These are phyloP conservation scores for Cordyceps farinosa DNA, from an alignment of 2,329 filamentous ascomycete genomes.

Conservation along the genomic window DNA sequence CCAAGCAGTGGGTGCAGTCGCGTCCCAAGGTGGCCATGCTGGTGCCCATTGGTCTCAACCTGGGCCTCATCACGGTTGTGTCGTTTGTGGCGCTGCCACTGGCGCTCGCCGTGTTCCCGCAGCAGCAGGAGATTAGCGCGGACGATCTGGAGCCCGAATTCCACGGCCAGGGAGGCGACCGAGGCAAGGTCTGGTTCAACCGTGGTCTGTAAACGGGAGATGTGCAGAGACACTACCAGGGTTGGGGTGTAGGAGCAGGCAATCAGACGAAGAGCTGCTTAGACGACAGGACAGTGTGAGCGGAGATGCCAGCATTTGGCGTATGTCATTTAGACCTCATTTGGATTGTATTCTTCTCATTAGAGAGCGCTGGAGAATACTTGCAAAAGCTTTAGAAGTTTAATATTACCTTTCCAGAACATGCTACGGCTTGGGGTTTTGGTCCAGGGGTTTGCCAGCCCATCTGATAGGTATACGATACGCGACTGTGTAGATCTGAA, in stretches of 20 bases:
- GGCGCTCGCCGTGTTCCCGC: slow-evolving; percentile 87
- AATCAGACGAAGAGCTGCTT: neutral
- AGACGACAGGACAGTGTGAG: neutral
- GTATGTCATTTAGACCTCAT: neutral
- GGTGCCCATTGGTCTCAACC: slow-evolving; percentile 71
- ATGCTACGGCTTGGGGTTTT: neutral
- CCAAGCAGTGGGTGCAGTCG: slow-evolving; percentile 73
- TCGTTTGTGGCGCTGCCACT: slow-evolving; percentile 86
- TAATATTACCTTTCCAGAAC: neutral
- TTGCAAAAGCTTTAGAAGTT: neutral
- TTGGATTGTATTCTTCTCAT: neutral
- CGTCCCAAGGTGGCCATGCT: slow-evolving; percentile 60
- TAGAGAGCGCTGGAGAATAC: neutral
- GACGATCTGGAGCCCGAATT: slow-evolving; percentile 81
- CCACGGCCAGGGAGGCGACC: slow-evolving; percentile 71
- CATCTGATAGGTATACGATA: neutral
- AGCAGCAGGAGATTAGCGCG: slow-evolving; percentile 77
- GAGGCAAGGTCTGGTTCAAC: slow-evolving; percentile 91
- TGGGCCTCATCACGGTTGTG: slow-evolving; percentile 81
- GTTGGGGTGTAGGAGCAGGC: too few species aligned
- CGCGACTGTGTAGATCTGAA: too few species aligned
- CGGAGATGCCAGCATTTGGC: neutral
- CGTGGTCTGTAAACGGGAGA: slow-evolving; percentile 68
- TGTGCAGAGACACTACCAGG: neutral
- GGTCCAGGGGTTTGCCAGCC: neutral